These are phyloP conservation scores for Candida lessepsii DNA, from an alignment of 805 yeast species.

Conservation along the genomic window DNA sequence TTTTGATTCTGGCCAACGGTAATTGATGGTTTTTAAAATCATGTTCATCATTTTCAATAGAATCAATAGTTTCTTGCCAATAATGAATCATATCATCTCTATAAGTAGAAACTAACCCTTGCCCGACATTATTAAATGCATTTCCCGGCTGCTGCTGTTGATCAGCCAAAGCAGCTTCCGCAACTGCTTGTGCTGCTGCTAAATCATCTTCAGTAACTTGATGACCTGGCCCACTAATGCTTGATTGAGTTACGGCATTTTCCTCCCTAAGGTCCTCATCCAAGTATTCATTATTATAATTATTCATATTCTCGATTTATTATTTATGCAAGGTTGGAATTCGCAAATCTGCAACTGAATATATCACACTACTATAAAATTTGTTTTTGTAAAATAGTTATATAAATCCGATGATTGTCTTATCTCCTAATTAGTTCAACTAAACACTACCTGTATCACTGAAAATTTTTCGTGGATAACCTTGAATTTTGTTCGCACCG, in stretches of 20 bases:
- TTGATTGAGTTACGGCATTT: constrained; percentile 1
- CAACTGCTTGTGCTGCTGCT: constrained; percentile 46
- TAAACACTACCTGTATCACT: not conserved
- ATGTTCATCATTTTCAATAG: constrained; percentile 83
- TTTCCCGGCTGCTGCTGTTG: constrained; percentile 53
- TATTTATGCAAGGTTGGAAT: not conserved
- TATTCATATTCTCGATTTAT: constrained; percentile 9
- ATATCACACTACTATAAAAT: not conserved
- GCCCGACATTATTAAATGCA: constrained; percentile 87
- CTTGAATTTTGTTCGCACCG: constrained; percentile 1
- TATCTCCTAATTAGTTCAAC: not conserved
- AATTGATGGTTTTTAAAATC: constrained; percentile 92
- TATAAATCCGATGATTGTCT: not conserved
- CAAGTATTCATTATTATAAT: constrained; percentile 15
- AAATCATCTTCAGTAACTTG: constrained; percentile 42
- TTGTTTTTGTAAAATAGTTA: not conserved
- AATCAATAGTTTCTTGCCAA: constrained; percentile 95
- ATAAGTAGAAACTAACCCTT: constrained; percentile 80
- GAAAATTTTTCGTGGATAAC: constrained; percentile 4
- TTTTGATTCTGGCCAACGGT: constrained; percentile 94
- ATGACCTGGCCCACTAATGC: constrained; percentile 10
- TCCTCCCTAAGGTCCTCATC: constrained; percentile 14
- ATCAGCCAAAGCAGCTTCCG: constrained; percentile 46
- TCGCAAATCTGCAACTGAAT: too few species aligned
- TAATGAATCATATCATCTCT: constrained; percentile 90